Base-by-base conservation (phyloP, 192 early-diverging fungal genomes). In the Rhizophagus prolifer region DNA sequence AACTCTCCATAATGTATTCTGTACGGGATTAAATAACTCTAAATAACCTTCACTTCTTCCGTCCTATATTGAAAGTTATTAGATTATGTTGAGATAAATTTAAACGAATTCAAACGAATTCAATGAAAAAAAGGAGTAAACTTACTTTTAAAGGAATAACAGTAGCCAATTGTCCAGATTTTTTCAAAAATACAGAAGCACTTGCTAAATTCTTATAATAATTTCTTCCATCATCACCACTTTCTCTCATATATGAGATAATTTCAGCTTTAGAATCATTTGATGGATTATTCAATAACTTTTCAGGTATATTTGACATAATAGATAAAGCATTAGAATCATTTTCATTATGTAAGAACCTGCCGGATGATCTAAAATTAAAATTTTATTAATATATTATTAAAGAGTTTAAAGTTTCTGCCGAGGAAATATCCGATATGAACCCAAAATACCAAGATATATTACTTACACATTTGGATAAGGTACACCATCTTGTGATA, bases 21-120 rank as follows among this genome's bases (percentile, higher is more conserved):
- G 82, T 1, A 72, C 70, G 28, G 85, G 82, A 62, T 88, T 88
- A 38, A 88, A 79, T 26, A 90, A 59, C 44, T 90, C 89, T 72
- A 90, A 72, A 50, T 82, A 69, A 38, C 85, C 89, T 72, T 87
- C 85, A 36, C 81, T 82, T 76, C 88, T 82, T 23, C 88, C 88
- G 75, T 84, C 86, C 84, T 87, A 80, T 58, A 31, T 38, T 38
- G 7, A 38, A 8, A 16, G 13, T 63, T 14, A 19, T 61, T 70
- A 74, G 9, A 36, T 16, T 19, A 54, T 54, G 4, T 54, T 54
- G 1, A 72, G 9, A 44, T n/a, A 44, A 26, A 31, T 31, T 23
- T 8, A n/a, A 30, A 9, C 10, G 13, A 64, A 13, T 46, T 41
- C 2, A 70, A 34, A 74, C n/a, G 12, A 31, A 60, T 36, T 41